phyloP scores from a whole-genome alignment of 1,139 yeast species.

The Ashbya aceris region DNA sequence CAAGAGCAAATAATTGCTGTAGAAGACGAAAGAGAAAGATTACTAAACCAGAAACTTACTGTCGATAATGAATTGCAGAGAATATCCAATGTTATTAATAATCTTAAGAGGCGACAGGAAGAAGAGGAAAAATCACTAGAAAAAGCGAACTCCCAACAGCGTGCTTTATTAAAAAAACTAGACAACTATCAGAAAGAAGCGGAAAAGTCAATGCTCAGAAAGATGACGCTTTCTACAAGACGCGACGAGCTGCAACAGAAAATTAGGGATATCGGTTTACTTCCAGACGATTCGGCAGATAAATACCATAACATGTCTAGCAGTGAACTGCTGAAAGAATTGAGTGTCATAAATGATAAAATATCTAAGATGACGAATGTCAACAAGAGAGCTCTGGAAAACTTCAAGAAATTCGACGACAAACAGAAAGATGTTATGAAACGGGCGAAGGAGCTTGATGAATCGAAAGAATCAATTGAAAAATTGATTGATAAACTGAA shows the following conservation, averaged over 20 bases:
- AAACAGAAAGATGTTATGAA: conserved; percentile 59
- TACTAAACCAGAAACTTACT: conserved; percentile 26
- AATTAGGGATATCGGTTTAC: conserved; percentile 74
- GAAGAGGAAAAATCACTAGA: conserved; percentile 36
- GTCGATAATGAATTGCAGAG: conserved; percentile 31
- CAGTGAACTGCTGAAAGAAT: conserved; percentile 44
- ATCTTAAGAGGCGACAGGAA: conserved; percentile 23
- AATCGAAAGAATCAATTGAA: conserved; percentile 65
- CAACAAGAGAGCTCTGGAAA: conserved; percentile 86
- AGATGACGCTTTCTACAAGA: conserved; percentile 49
- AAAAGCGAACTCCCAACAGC: conserved; percentile 50
- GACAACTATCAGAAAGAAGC: conserved; percentile 57
- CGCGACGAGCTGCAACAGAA: conserved; percentile 65
- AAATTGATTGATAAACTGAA: conserved; percentile 63
- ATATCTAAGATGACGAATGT: conserved; percentile 65
- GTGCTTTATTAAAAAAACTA: conserved; percentile 43
- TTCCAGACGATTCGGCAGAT: conserved; percentile 77
- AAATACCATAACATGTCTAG: conserved; percentile 38
- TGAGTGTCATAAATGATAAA: conserved; percentile 49
- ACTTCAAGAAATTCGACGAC: conserved; percentile 61
- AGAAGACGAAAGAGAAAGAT: conserved; percentile 11
- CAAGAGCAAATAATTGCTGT: conserved; percentile 31
- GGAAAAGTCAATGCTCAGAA: conserved; percentile 58
- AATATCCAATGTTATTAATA: conserved; percentile 23
- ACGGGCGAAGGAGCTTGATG: conserved; percentile 61